Percentiles rank a stretch among this genome's conserved stretches.
phyloP scores from a whole-genome alignment of 2,329 filamentous ascomycete species.

The Aspergillus fumigatiaffinis region DNA sequence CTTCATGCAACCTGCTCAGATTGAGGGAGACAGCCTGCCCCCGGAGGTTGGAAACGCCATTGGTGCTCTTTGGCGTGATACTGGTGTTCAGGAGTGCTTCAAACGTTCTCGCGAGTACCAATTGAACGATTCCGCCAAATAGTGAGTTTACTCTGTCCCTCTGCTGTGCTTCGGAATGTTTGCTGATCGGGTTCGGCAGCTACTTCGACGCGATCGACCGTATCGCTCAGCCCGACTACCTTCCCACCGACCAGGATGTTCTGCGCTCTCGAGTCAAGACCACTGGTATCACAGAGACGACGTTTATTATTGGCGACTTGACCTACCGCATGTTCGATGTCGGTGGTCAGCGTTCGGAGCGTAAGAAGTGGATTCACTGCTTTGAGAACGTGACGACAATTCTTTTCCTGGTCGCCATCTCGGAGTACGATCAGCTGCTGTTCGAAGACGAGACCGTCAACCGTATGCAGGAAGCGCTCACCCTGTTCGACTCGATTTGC shows the following conservation, averaged over 20 bases:
- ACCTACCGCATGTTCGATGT: conserved; percentile 98
- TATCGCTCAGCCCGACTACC: conserved; percentile 86
- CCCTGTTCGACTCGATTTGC: conserved; percentile 68
- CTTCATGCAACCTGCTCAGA: conserved; percentile 97
- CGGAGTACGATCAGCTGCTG: conserved; percentile 91
- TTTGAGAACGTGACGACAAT: conserved; percentile 98
- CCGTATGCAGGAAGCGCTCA: conserved; percentile 69
- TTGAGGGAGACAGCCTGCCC: conserved; percentile 90
- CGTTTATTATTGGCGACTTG: conserved; percentile 89
- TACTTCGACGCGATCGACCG: conserved; percentile 95
- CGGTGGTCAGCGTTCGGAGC: conserved; percentile 89
- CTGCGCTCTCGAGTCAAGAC: conserved; percentile 96
- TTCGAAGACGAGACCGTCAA: conserved; percentile 95
- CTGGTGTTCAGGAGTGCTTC: conserved; percentile 90
- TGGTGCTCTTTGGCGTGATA: conserved; percentile 87
- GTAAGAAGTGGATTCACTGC: conserved; percentile 99
- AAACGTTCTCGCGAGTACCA: conserved; percentile 94
- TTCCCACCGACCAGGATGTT: conserved; percentile 93
- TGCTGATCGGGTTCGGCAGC: conserved; percentile 50
- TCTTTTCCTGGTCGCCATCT: conserved; percentile 93
- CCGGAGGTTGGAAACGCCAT: conserved; percentile 92
- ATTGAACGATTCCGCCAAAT: conserved; percentile 92
- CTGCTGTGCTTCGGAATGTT: not conserved
- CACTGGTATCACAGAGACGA: conserved; percentile 94
- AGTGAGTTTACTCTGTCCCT: conserved; percentile 57